These are phyloP conservation scores for Uncinocarpus reesii DNA, from an alignment of 2,329 filamentous ascomycete genomes.

Conservation along the genomic window DNA sequence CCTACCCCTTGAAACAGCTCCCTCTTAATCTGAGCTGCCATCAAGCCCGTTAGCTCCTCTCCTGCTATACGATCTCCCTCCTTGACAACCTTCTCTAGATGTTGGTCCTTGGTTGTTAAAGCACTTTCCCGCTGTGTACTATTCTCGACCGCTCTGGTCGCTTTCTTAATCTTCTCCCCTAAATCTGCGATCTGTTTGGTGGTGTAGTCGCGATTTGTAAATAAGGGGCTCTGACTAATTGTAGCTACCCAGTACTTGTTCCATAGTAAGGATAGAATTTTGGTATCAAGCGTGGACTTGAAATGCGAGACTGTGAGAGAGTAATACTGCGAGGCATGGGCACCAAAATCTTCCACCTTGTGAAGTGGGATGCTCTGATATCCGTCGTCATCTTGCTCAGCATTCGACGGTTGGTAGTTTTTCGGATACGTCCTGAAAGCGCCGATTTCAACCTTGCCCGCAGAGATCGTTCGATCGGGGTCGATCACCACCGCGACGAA, in stretches of 20 bases:
- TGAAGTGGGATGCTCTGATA: slow-evolving; percentile 66
- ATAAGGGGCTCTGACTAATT: slow-evolving; percentile 76
- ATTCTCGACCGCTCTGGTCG: slow-evolving; percentile 37
- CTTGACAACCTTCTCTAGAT: slow-evolving; percentile 45
- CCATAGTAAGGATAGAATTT: slow-evolving; percentile 82
- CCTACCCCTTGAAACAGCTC: slow-evolving; percentile 40
- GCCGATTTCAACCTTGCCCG: slow-evolving; percentile 93
- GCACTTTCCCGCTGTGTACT: slow-evolving; percentile 16
- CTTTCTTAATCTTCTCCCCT: slow-evolving; percentile 66
- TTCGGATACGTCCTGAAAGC: slow-evolving; percentile 87
- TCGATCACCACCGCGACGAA: slow-evolving; percentile 95
- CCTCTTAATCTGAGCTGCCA: slow-evolving; percentile 43
- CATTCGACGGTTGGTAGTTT: slow-evolving; percentile 51
- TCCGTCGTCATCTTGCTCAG: slow-evolving; percentile 35
- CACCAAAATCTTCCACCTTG: slow-evolving; percentile 93
- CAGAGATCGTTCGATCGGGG: slow-evolving; percentile 85
- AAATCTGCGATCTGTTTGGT: slow-evolving; percentile 88
- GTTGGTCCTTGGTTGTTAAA: slow-evolving; percentile 33
- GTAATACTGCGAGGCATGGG: slow-evolving; percentile 85
- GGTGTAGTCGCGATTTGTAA: slow-evolving; percentile 85
- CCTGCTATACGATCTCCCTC: slow-evolving; percentile 49
- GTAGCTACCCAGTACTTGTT: slow-evolving; percentile 91
- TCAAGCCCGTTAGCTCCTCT: slow-evolving; percentile 42
- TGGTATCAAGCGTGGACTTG: slow-evolving; percentile 82
- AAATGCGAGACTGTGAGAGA: slow-evolving; percentile 83